Evolutionary conservation across 2,329 filamentous ascomycete species (phyloP).

Genomic region (Scedosporium boydii): DNA sequence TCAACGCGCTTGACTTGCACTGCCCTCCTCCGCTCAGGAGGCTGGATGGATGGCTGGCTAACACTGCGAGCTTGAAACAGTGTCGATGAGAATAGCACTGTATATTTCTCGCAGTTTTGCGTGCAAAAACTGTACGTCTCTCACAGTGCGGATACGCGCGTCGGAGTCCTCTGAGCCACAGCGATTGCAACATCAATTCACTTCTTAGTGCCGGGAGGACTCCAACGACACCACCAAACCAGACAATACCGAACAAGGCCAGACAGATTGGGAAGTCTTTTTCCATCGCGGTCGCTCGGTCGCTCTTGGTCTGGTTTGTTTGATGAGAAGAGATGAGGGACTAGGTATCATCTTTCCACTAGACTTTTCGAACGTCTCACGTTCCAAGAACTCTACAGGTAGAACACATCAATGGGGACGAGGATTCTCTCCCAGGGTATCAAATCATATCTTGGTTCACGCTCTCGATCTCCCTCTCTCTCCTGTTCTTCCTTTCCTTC

Average conservation of each 20-base stretch:
- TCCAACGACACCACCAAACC: constrained; percentile 1
- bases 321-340: too few species aligned
- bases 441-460: not conserved
- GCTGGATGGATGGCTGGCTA: not conserved
- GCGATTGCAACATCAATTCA: not conserved
- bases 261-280: not conserved
- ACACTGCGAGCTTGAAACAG: not conserved
- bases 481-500: not conserved
- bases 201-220: not conserved
- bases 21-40: not conserved
- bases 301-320: too few species aligned
- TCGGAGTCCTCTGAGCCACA: constrained; percentile 1
- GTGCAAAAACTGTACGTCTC: not conserved
- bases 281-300: not conserved
- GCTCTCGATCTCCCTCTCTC: not conserved
- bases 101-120: not conserved
- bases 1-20: not conserved
- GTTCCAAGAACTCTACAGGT: not conserved
- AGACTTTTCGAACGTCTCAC: not conserved
- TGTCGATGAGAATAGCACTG: not conserved
- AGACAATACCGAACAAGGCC: too few species aligned
- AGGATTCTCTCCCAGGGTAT: not conserved
- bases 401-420: not conserved
- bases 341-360: not conserved
- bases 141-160: not conserved